These are phyloP conservation scores for Cystobasidium pallidum DNA, from an alignment of 1,284 basidiomycete genomes.

Conservation along the genomic window DNA sequence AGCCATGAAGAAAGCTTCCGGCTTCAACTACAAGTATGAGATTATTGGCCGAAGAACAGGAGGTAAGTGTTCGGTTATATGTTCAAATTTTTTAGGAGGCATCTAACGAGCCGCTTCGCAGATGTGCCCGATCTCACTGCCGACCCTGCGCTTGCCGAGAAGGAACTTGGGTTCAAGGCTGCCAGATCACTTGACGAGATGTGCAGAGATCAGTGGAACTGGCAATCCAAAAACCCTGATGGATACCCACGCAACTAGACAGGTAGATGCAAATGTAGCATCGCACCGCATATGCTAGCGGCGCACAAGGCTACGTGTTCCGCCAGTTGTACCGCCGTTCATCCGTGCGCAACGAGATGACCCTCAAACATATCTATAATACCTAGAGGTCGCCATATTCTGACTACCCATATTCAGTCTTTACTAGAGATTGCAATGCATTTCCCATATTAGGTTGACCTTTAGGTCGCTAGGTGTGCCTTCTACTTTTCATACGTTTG, in stretches of 20 bases:
- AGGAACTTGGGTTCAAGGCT: slow-evolving; percentile 93
- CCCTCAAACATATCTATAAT: no score
- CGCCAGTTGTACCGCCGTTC: no score
- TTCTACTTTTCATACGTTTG: no score
- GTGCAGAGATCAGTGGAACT: slow-evolving; percentile 64
- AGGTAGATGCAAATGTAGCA: background rate
- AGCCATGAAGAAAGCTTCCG: slow-evolving; percentile 91
- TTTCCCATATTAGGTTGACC: no score
- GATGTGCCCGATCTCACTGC: slow-evolving; percentile 98
- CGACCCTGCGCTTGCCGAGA: slow-evolving; percentile 85
- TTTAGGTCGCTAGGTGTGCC: no score
- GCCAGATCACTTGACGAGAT: slow-evolving; percentile 78
- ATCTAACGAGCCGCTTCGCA: background rate
- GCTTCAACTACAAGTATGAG: slow-evolving; percentile 84
- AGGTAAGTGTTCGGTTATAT: slow-evolving; percentile 76
- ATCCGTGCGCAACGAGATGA: no score
- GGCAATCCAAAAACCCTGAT: slow-evolving; percentile 58
- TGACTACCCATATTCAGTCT: background rate
- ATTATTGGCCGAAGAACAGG: slow-evolving; percentile 88
- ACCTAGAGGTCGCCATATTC: no score
- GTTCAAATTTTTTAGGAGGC: slow-evolving; percentile 11
- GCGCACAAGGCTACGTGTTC: no score
- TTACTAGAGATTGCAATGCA: background rate
- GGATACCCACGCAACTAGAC: slow-evolving; percentile 51
- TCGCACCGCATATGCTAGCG: no score